Percentiles rank a stretch among this genome's conserved stretches.
Conservation (phyloP, 2,329 filamentous ascomycete genomes). For the Fusarium sp. region DNA sequence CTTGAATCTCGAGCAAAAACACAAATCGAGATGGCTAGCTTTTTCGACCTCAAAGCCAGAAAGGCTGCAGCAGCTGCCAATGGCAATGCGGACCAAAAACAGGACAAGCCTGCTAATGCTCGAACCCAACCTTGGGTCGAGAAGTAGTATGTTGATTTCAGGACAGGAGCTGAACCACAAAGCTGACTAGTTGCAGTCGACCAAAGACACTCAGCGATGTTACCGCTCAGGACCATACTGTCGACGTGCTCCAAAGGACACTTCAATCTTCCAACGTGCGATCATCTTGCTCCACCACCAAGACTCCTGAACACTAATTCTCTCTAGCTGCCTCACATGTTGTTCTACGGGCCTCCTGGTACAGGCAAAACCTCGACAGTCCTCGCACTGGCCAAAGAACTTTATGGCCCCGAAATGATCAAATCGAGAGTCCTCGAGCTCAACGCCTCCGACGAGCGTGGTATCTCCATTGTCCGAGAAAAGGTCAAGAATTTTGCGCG, state of each 20-base stretch:
- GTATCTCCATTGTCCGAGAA: constrained; percentile 95
- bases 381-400: constrained; percentile 94
- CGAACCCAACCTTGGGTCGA: constrained; percentile 93
- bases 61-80: constrained; percentile 81
- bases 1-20: background rate
- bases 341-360: constrained; percentile 97
- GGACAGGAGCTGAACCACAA: background rate
- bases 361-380: constrained; percentile 99
- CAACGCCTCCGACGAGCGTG: constrained; percentile 98
- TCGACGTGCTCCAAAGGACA: constrained; percentile 90
- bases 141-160: constrained; percentile 82
- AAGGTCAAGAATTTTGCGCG: constrained; percentile 99
- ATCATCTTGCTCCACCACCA: background rate
- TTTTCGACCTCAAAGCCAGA: constrained; percentile 95
- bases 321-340: constrained; percentile 87
- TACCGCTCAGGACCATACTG: constrained; percentile 96
- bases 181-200: constrained; percentile 69
- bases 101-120: constrained; percentile 71
- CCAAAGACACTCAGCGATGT: constrained; percentile 96
- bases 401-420: constrained; percentile 95
- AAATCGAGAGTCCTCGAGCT: constrained; percentile 96
- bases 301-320: constrained; percentile 12
- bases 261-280: constrained; percentile 91
- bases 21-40: constrained; percentile 76
- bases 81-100: constrained; percentile 73